phyloP scores from a whole-genome alignment of 805 yeast genomes.

The Metschnikowia kunwiensis region DNA sequence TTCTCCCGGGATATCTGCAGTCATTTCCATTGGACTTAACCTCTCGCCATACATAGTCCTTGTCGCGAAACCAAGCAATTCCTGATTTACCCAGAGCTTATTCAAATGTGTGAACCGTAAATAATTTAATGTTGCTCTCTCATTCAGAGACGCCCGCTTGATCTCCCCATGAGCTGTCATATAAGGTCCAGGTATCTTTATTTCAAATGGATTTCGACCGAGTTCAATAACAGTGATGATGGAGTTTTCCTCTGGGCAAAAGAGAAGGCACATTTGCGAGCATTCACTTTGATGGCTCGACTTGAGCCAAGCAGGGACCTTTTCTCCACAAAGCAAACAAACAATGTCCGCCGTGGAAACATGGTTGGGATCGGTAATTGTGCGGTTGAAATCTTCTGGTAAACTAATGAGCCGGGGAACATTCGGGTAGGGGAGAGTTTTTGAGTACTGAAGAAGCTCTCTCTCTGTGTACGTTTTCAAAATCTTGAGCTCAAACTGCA shows the following conservation, averaged over 20 bases:
- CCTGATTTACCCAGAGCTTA: slow-evolving; percentile 60
- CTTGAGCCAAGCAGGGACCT: slow-evolving; percentile 3
- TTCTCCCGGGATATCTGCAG: slow-evolving; percentile 7
- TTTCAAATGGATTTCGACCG: slow-evolving; percentile 24
- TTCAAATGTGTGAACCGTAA: slow-evolving; percentile 56
- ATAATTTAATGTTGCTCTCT: slow-evolving; percentile 54
- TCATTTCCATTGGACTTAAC: slow-evolving; percentile 6
- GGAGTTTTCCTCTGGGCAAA: slow-evolving; percentile 24
- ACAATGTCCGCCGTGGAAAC: slow-evolving; percentile 21
- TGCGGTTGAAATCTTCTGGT: slow-evolving; percentile 40
- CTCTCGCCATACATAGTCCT: slow-evolving; percentile 19
- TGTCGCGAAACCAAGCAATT: slow-evolving; percentile 47
- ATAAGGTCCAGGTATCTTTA: slow-evolving; percentile 61
- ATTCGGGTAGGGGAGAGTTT: slow-evolving; percentile 50
- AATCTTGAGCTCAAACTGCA: slow-evolving; percentile 5
- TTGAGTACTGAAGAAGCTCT: background rate
- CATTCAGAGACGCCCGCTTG: slow-evolving; percentile 50
- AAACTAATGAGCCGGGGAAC: slow-evolving; percentile 50
- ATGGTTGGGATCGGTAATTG: slow-evolving; percentile 24
- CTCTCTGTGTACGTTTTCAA: background rate
- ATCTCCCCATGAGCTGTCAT: slow-evolving; percentile 75
- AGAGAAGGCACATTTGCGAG: slow-evolving; percentile 6
- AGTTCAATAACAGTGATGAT: slow-evolving; percentile 25
- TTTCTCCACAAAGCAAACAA: slow-evolving; percentile 37
- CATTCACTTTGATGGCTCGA: slow-evolving; percentile 10